Percentiles rank a stretch among this genome's conserved stretches.
These are phyloP conservation scores for Astragalus membranaceus DNA, from an alignment of 306 rosid genomes.

Conservation along the genomic window DNA sequence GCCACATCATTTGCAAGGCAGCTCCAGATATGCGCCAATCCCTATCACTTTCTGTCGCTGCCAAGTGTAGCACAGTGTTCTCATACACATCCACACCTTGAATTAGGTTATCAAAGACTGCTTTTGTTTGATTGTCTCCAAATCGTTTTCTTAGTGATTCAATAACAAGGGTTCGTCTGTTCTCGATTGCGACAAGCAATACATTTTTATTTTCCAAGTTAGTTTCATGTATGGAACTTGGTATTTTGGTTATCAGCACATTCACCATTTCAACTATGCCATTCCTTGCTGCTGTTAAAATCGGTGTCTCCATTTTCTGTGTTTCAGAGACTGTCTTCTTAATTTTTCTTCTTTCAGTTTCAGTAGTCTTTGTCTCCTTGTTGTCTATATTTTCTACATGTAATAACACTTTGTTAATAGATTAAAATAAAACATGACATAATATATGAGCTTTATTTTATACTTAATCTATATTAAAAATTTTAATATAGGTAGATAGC, in stretches of 20 bases:
- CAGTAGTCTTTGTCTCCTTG: not conserved
- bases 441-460: too few species aligned
- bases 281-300: conserved; percentile 16
- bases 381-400: not conserved
- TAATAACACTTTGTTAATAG: too few species aligned
- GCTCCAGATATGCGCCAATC: conserved; percentile 22
- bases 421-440: too few species aligned
- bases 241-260: not conserved
- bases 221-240: conserved; percentile 10
- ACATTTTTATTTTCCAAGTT: conserved; percentile 10
- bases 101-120: not conserved
- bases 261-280: conserved; percentile 26
- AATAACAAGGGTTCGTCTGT: not conserved
- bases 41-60: not conserved
- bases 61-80: conserved; percentile 19
- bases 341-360: not conserved
- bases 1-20: conserved; percentile 35
- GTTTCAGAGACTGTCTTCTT: not conserved
- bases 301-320: not conserved
- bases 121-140: not conserved
- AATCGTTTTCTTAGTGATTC: not conserved
- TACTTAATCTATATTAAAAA: too few species aligned
- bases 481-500: too few species aligned
- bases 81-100: not conserved
- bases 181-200: conserved; percentile 15